Percentiles rank a stretch among this genome's conserved stretches.
phyloP scores from a whole-genome alignment of 306 rosid genomes.

The Sophora flavescens region DNA sequence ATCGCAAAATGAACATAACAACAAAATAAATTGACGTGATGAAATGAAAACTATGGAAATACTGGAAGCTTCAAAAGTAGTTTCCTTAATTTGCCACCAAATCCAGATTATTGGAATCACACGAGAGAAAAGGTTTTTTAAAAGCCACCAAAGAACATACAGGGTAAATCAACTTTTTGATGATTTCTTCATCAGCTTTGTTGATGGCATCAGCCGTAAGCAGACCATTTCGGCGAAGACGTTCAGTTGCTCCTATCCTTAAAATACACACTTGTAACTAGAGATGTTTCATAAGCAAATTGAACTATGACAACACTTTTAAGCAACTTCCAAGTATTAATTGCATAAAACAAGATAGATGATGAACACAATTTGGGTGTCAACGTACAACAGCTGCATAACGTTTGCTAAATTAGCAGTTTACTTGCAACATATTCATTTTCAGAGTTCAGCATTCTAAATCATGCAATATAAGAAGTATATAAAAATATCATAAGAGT shows the following conservation, averaged over 20 bases:
- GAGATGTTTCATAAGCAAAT: conserved; percentile 38
- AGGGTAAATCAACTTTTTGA: conserved; percentile 85
- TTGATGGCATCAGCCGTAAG: conserved; percentile 79
- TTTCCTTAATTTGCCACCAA: conserved; percentile 13
- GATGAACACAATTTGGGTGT: neutral
- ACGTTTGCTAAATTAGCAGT: conserved; percentile 17
- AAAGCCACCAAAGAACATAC: conserved; percentile 56
- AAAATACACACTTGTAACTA: conserved; percentile 42
- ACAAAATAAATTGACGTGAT: conserved; percentile 31
- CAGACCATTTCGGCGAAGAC: conserved; percentile 73
- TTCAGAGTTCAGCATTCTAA: conserved; percentile 26
- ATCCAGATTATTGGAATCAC: conserved; percentile 17
- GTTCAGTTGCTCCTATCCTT: conserved; percentile 83
- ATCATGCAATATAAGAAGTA: conserved; percentile 33
- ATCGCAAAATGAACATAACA: conserved; percentile 4
- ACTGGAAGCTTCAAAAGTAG: neutral
- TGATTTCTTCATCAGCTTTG: conserved; percentile 80
- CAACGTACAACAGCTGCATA: conserved; percentile 13
- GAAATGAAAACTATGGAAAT: conserved; percentile 27
- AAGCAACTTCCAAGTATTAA: conserved; percentile 14
- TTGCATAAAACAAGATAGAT: conserved; percentile 22
- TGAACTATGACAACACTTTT: conserved; percentile 25
- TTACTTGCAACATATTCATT: neutral
- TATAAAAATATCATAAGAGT: neutral
- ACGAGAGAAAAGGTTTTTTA: neutral